phyloP scores from a whole-genome alignment of 164 flowering plant genomes.

The Houttuynia cordata region DNA sequence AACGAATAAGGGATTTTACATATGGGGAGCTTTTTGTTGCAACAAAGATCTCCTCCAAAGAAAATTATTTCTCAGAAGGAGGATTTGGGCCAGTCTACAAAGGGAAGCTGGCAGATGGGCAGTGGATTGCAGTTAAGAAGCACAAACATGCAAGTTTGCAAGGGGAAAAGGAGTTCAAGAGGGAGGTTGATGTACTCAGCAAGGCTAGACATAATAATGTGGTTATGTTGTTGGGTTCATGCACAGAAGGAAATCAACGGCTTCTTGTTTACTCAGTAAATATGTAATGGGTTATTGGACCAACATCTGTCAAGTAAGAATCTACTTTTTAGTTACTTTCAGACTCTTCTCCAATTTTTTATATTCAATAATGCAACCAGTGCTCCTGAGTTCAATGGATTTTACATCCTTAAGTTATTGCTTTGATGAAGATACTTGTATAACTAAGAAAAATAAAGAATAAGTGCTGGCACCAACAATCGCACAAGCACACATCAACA shows the following conservation, averaged over 20 bases:
- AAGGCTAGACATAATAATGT: constrained; percentile 44
- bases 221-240: constrained; percentile 52
- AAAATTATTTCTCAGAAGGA: constrained; percentile 44
- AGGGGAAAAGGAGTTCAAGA: constrained; percentile 46
- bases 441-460: no score
- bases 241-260: constrained; percentile 40
- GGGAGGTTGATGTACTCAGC: constrained; percentile 45
- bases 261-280: constrained; percentile 51
- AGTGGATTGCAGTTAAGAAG: constrained; percentile 44
- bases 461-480: no score
- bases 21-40: constrained; percentile 36
- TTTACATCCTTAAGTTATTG: no score
- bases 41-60: constrained; percentile 27
- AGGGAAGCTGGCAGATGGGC: constrained; percentile 32
- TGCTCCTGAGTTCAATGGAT: no score
- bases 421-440: no score
- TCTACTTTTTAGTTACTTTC: background rate
- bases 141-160: constrained; percentile 40
- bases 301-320: constrained; percentile 40
- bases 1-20: constrained; percentile 29
- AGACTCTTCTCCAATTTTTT: background rate
- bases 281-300: constrained; percentile 53
- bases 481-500: no score
- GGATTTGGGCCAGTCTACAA: constrained; percentile 47
- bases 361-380: background rate